Evolutionary conservation across 371 early-diverging fungal species (phyloP).

Genomic region (Apophysomyces trapeziformis): DNA sequence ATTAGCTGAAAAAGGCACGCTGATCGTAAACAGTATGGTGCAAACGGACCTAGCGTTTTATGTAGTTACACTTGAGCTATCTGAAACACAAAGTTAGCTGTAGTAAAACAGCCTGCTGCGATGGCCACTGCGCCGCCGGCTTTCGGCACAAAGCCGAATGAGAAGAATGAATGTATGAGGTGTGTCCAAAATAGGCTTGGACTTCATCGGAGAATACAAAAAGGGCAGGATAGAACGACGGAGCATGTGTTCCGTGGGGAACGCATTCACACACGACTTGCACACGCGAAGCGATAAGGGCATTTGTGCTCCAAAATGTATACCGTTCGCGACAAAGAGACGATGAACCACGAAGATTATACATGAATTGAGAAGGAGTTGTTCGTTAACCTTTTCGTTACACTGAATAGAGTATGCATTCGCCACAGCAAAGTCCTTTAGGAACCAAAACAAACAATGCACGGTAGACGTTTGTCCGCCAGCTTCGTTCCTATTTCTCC

Average conservation of each 20-base stretch:
- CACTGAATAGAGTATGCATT: neutral
- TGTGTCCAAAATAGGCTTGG: neutral
- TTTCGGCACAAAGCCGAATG: neutral
- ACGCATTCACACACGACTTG: neutral
- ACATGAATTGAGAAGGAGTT: neutral
- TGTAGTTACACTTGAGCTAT: neutral
- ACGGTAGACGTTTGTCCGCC: constrained; percentile 6
- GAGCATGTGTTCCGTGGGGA: constrained; percentile 4
- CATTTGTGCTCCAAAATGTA: neutral
- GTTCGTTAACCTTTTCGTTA: neutral
- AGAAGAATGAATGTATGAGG: constrained; percentile 2
- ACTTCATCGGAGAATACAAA: neutral
- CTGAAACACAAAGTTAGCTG: neutral
- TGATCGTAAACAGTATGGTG: neutral
- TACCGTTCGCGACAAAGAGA: neutral
- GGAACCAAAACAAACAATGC: constrained; percentile 3
- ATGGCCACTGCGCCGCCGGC: constrained; percentile 1
- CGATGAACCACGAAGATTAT: neutral
- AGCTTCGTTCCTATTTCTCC: neutral
- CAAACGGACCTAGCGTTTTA: no score
- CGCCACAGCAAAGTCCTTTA: constrained; percentile 1
- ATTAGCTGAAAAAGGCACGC: neutral
- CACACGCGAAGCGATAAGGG: neutral
- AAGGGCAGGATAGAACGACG: constrained; percentile 1
- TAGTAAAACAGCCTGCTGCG: neutral